A percentile compares a stretch with the other conserved stretches of the same genome.
Conservation (phyloP, 306 rosid species). For the Nissolia schottii region DNA sequence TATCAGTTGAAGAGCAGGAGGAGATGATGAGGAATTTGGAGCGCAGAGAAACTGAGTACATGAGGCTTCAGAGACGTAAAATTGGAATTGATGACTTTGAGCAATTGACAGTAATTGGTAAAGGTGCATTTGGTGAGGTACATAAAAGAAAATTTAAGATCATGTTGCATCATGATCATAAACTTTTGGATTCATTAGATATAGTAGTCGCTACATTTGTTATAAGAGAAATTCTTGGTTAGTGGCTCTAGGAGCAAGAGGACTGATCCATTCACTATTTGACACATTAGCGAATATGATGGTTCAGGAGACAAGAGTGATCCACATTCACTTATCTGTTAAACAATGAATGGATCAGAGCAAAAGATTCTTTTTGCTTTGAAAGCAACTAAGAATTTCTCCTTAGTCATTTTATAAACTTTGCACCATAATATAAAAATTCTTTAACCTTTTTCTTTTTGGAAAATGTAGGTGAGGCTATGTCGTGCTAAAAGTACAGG, state of each 20-base stretch:
- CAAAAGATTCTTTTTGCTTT: no score
- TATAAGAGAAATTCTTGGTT: no score
- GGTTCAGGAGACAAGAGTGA: no score
- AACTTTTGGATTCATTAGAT: background rate
- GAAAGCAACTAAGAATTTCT: no score
- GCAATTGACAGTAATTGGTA: constrained; percentile 85
- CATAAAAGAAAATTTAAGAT: background rate
- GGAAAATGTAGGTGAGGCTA: constrained; percentile 65
- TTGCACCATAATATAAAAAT: background rate
- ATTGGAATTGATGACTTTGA: constrained; percentile 96
- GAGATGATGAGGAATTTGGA: constrained; percentile 91
- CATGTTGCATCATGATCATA: background rate
- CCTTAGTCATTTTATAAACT: no score
- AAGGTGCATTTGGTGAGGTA: constrained; percentile 99
- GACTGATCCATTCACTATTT: no score
- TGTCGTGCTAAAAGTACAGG: constrained; percentile 81
- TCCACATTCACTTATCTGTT: no score
- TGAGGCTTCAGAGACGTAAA: constrained; percentile 94
- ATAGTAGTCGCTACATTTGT: background rate
- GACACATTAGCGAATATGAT: no score
- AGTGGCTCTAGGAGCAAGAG: no score
- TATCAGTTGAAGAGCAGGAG: constrained; percentile 82
- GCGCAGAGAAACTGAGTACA: constrained; percentile 85
- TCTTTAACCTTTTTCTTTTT: background rate
- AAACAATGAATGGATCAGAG: no score